Evolutionary conservation across 2,329 filamentous ascomycete species (phyloP).

Genomic region (Aspergillus ochraceus): DNA sequence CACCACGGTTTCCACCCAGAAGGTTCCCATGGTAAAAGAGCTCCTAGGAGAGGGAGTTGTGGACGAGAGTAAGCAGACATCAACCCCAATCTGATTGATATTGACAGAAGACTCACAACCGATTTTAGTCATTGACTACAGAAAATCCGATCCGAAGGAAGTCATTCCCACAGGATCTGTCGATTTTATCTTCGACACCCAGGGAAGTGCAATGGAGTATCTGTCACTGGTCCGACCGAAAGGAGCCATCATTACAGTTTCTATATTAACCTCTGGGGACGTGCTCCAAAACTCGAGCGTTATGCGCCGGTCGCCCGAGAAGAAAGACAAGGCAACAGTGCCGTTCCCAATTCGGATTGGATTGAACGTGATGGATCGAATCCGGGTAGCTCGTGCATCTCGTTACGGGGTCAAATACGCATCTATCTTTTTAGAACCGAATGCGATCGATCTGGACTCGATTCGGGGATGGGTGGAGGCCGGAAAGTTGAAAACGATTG

Average conservation of each 20-base stretch:
- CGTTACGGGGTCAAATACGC: slow-evolving; percentile 48
- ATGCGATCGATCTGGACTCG: slow-evolving; percentile 43
- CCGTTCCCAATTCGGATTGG: slow-evolving; percentile 13
- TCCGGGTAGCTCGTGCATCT: slow-evolving; percentile 21
- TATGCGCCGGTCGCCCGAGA: slow-evolving; percentile 17
- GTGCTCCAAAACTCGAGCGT: slow-evolving; percentile 33
- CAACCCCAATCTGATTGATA: neutral
- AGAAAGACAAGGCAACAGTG: too few species aligned
- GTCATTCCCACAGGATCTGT: slow-evolving; percentile 47
- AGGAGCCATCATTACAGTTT: slow-evolving; percentile 37
- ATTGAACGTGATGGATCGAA: slow-evolving; percentile 29
- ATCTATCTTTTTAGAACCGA: slow-evolving; percentile 46
- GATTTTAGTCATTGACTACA: slow-evolving; percentile 51
- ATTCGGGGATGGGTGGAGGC: slow-evolving; percentile 43
- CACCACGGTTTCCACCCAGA: slow-evolving; percentile 54
- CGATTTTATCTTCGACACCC: slow-evolving; percentile 55
- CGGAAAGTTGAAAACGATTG: slow-evolving; percentile 45
- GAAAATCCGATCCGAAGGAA: slow-evolving; percentile 38
- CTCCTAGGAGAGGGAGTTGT: slow-evolving; percentile 46
- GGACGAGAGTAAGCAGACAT: slow-evolving; percentile 38
- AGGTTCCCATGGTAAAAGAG: slow-evolving; percentile 48
- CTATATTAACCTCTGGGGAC: slow-evolving; percentile 38
- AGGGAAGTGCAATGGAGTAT: slow-evolving; percentile 40
- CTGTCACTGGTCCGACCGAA: slow-evolving; percentile 46
- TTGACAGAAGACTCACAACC: too few species aligned